Percentiles rank a stretch among this genome's conserved stretches.
Conservation (phyloP, 2,329 filamentous ascomycete species). For the Colletotrichum sp. region DNA sequence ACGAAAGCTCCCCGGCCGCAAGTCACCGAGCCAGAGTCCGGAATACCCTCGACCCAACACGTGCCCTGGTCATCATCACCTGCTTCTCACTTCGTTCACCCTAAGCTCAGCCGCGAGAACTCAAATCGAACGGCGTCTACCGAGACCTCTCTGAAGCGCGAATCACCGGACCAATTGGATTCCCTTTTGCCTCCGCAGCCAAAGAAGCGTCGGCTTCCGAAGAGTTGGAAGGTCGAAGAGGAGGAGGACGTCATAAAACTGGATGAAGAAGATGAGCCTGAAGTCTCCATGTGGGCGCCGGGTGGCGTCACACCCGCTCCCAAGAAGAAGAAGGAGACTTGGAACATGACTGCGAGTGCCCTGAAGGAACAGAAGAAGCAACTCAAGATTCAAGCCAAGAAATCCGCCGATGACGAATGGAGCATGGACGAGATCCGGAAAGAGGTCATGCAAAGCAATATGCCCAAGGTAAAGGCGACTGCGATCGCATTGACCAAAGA, state of each 20-base stretch:
- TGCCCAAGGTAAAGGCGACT: conserved; percentile 42
- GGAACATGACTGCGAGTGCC: conserved; percentile 77
- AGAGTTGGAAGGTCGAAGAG: conserved; percentile 31
- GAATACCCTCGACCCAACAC: conserved; percentile 23
- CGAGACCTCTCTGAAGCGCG: conserved; percentile 44
- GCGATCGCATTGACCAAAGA: conserved; percentile 81
- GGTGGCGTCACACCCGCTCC: conserved; percentile 31
- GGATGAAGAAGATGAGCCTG: conserved; percentile 36
- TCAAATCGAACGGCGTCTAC: conserved; percentile 23
- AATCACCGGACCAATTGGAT: conserved; percentile 36
- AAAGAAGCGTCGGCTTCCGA: conserved; percentile 73
- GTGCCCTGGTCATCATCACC: conserved; percentile 79
- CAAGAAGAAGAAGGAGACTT: conserved; percentile 49
- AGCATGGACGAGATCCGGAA: conserved; percentile 49
- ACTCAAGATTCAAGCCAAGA: conserved; percentile 68
- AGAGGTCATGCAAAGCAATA: conserved; percentile 41
- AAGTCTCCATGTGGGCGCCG: not conserved
- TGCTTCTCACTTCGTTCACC: conserved; percentile 49
- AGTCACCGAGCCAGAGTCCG: conserved; percentile 6
- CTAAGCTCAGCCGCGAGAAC: conserved; percentile 24
- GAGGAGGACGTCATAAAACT: conserved; percentile 26
- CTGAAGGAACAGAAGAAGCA: conserved; percentile 81
- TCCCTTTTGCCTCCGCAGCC: conserved; percentile 37
- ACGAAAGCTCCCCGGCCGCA: conserved; percentile 19
- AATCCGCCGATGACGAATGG: conserved; percentile 42